Percentiles rank a stretch among this genome's conserved stretches.
phyloP scores from a whole-genome alignment of 2,329 filamentous ascomycete genomes.

The Claviceps africana region DNA sequence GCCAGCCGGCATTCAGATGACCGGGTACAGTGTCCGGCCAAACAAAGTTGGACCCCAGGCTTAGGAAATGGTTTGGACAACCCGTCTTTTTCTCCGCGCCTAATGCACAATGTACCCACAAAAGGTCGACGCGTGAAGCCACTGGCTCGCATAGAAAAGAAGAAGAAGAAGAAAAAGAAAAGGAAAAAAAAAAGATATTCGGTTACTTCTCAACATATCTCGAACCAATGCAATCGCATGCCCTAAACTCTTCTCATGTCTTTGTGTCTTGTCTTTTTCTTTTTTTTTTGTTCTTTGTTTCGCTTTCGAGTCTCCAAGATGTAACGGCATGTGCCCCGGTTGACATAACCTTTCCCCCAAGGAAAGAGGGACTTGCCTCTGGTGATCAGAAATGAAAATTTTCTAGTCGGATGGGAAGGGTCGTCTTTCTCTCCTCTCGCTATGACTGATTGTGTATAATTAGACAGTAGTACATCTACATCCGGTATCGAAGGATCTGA shows the following conservation, averaged over 20 bases:
- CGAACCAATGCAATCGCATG: neutral
- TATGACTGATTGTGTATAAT: slow-evolving; percentile 31
- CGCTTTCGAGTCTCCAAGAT: slow-evolving; percentile 19
- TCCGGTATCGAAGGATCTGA: slow-evolving; percentile 32
- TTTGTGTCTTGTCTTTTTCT: too few relatives aligned
- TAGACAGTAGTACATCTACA: slow-evolving; percentile 38
- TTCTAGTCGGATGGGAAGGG: neutral
- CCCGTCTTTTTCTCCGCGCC: neutral
- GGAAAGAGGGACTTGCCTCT: slow-evolving; percentile 6
- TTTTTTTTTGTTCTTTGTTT: slow-evolving; percentile 7
- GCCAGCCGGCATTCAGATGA: neutral
- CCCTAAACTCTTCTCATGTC: slow-evolving; percentile 14
- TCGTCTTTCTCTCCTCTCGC: neutral
- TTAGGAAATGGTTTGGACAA: neutral
- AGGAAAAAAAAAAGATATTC: slow-evolving; percentile 5
- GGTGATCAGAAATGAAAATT: slow-evolving; percentile 4
- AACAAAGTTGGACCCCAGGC: neutral
- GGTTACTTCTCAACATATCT: slow-evolving; percentile 8
- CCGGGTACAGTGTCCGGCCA: slow-evolving; percentile 5
- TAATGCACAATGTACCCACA: neutral
- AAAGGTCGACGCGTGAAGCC: neutral
- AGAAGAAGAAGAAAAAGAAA: neutral
- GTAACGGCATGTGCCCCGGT: slow-evolving; percentile 16
- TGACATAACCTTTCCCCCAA: slow-evolving; percentile 8
- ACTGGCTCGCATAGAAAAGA: slow-evolving; percentile 4